Evolutionary conservation across 1,139 yeast species (phyloP).

Genomic region (Lodderomyces orthopsilosis): DNA sequence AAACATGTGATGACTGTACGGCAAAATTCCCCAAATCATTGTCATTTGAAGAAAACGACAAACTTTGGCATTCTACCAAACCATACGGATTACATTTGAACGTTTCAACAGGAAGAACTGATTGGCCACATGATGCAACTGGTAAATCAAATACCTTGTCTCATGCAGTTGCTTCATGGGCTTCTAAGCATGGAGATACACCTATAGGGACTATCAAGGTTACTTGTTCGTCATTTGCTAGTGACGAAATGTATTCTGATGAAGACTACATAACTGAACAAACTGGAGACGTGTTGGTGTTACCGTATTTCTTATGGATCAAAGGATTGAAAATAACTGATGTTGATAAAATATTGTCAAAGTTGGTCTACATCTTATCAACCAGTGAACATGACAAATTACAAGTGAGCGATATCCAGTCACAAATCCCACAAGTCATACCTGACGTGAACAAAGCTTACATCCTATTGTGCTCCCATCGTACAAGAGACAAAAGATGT

Average conservation of each 20-base stretch:
- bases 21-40: conserved; percentile 57
- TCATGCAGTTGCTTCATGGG: conserved; percentile 49
- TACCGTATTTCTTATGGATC: conserved; percentile 81
- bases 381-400: background rate
- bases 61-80: conserved; percentile 70
- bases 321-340: conserved; percentile 46
- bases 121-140: conserved; percentile 80
- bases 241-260: conserved; percentile 35
- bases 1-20: conserved; percentile 50
- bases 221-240: conserved; percentile 49
- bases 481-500: conserved; percentile 88
- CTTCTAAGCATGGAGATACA: conserved; percentile 20
- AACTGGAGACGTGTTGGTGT: conserved; percentile 57
- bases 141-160: conserved; percentile 54
- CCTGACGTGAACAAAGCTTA: conserved; percentile 49
- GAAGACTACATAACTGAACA: conserved; percentile 39
- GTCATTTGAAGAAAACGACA: conserved; percentile 40
- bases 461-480: conserved; percentile 82
- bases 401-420: conserved; percentile 7
- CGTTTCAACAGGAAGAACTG: conserved; percentile 78
- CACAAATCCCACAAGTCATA: conserved; percentile 11
- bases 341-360: conserved; percentile 44
- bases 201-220: conserved; percentile 40
- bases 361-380: conserved; percentile 19
- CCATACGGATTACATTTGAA: conserved; percentile 70